Conservation (phyloP, 331 rosid species). For the Prunus yedoensis region DNA sequence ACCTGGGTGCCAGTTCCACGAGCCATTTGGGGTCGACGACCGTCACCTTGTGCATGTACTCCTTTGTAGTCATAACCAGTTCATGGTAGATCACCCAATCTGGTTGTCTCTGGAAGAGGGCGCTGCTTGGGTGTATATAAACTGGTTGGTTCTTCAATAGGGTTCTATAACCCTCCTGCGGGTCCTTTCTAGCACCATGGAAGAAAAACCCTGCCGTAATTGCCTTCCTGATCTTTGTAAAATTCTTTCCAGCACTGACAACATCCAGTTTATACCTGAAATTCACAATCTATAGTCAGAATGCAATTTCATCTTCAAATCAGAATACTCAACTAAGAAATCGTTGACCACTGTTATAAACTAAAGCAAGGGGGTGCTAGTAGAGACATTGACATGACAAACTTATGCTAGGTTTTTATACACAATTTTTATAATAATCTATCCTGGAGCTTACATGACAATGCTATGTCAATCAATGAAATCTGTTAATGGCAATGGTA, state of each 20-base stretch:
- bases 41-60: conserved; percentile 88
- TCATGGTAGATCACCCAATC: conserved; percentile 96
- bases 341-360: neutral
- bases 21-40: conserved; percentile 93
- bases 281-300: conserved; percentile 31
- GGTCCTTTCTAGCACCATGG: conserved; percentile 87
- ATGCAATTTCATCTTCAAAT: conserved; percentile 15
- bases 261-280: conserved; percentile 87
- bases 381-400: neutral
- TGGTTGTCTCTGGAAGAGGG: conserved; percentile 91
- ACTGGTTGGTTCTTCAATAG: conserved; percentile 92
- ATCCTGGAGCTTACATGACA: neutral
- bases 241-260: conserved; percentile 81
- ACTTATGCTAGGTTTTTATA: too few relatives aligned
- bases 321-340: neutral
- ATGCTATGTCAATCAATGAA: neutral
- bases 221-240: conserved; percentile 87
- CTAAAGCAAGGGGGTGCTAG: neutral
- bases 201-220: conserved; percentile 93
- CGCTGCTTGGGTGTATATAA: conserved; percentile 92
- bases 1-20: conserved; percentile 92
- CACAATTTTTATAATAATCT: neutral
- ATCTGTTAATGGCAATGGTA: too few relatives aligned
- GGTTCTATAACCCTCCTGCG: conserved; percentile 93
- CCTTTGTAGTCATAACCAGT: conserved; percentile 91